Base-by-base conservation (phyloP, 768 basidiomycete genomes). In the Rhizopogon sp. region DNA sequence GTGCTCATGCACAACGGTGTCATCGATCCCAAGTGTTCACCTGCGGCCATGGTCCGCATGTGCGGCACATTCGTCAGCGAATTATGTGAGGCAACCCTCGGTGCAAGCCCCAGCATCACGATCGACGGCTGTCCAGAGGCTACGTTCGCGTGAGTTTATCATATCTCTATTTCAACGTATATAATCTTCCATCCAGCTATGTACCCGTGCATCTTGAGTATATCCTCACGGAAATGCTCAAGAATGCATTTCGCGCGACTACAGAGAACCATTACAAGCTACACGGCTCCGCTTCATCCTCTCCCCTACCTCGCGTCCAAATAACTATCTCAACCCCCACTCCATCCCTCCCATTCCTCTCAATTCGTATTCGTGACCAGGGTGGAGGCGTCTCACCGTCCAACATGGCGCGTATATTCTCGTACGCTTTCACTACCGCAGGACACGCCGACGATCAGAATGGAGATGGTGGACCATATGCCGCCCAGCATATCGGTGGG, bases 121-220 rank as follows among this genome's bases (percentile, higher is more conserved):
- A 78, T 95, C 42, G 85, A 93, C 55, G 93, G 93, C 0, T 75
- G 83, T 52, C 66, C 72, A 37, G 81, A 87, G 56, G 79, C 84
- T 28, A 87, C 84, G 2, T 93, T 93, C 67, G 80, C 88, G 91
- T 92, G 68, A 71, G 90, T 79, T 25, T 20, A 20, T 37, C 8
- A 25, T 37, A 37, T 37, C 35, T 49, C 14, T 9, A 10, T 14
- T 14, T 5, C 35, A 37, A 22, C 14, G 13, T 22, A 49, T 49
- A 49, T 49, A 49, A 49, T 49, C 14, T 31, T 16, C n/a, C 45
- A 16, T 40, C 41, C 62, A 92, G 91, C 25, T 93, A 92, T 63
- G 83, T 94, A 39, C 91, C 93, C 3, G 88, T 92, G 1, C 93
- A 95, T 66, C 78, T 95, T 37, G 93, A 95, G 67, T 95, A 94